Evolutionary conservation across 2,329 filamentous ascomycete species (phyloP), one percentile per base, ranked within the genome.

Genomic region (Claviceps lovelessii): DNA sequence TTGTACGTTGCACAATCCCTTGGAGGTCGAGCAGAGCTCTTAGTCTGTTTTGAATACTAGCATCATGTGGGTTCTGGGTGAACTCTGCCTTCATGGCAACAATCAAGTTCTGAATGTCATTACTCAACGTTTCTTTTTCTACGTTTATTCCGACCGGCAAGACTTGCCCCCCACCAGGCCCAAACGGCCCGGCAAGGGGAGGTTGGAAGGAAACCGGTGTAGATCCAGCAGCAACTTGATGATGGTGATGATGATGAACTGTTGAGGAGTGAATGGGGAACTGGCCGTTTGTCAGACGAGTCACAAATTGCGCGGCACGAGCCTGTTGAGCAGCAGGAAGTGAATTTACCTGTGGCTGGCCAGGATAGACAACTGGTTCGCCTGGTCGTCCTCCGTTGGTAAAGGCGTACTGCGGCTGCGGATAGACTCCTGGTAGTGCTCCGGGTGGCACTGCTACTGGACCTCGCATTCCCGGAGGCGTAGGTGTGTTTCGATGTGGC

Each of bases 1-100:
- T 83, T 69, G 89, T 86, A 62, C 78, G 84, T 68, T 87, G 83
- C 65, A 96, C 75, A 61, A 78, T 82, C 57, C 62, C 64, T 73
- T 95, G 88, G 60, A 97, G 79, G 69, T 93, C 88, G 70, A 90
- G 75, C 62, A 96, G 80, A 59, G 90, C 89, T 72, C 88, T 87
- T 65, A 95, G 75, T 71, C 86, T 88, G 65, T 81, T 84, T 67
- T 88, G 85, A 66, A 88, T 78, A 70, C 82, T 80, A 70, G 77
- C 72, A 74, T 95, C 87, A 75, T 84, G 80, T 57, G 86, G 85
- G 67, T 84, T 88, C 60, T 80, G 80, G 60, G 85, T 83, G 72
- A 88, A 86, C 64, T 90, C 85, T 61, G 78, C 76, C 72, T 85
- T 85, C 60, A 85, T 84, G 61, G 80, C 80, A 64, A 77, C 71